Evolutionary conservation across 495 filamentous ascomycete species (phyloP).

Genomic region (Aspergillus olivimuriae): DNA sequence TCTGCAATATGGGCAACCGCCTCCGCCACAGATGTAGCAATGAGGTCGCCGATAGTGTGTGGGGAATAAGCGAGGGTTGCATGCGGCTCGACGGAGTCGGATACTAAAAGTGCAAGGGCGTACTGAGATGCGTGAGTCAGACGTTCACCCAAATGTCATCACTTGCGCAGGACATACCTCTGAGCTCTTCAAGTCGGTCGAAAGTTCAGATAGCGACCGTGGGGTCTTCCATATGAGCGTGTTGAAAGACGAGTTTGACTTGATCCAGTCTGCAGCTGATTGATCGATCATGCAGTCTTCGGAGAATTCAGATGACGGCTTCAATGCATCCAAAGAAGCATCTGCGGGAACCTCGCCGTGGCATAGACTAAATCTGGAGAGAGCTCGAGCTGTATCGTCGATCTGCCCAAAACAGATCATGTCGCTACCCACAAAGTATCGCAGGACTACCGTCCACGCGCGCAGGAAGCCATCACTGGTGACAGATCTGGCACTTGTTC

Average conservation of each 20-base stretch:
- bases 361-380: conserved; percentile 4
- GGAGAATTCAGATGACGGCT: conserved; percentile 1
- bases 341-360: conserved; percentile 8
- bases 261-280: conserved; percentile 10
- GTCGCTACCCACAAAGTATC: conserved; percentile 36
- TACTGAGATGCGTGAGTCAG: background rate
- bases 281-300: background rate
- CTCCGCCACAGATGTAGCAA: conserved; percentile 7
- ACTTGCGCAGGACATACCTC: conserved; percentile 3
- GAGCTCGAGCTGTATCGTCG: conserved; percentile 1
- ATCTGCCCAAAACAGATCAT: conserved; percentile 39
- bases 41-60: conserved; percentile 5
- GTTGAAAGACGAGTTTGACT: conserved; percentile 22
- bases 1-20: conserved; percentile 4
- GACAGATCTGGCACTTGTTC: background rate
- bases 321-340: conserved; percentile 3
- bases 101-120: background rate
- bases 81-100: conserved; percentile 1
- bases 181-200: conserved; percentile 2
- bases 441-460: conserved; percentile 41
- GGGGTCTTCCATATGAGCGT: conserved; percentile 23
- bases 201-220: background rate
- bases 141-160: background rate
- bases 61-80: conserved; percentile 7
- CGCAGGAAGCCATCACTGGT: conserved; percentile 1